These are phyloP conservation scores for Lolium perenne DNA, from an alignment of 176 grass and related monocot genomes.

Conservation along the genomic window DNA sequence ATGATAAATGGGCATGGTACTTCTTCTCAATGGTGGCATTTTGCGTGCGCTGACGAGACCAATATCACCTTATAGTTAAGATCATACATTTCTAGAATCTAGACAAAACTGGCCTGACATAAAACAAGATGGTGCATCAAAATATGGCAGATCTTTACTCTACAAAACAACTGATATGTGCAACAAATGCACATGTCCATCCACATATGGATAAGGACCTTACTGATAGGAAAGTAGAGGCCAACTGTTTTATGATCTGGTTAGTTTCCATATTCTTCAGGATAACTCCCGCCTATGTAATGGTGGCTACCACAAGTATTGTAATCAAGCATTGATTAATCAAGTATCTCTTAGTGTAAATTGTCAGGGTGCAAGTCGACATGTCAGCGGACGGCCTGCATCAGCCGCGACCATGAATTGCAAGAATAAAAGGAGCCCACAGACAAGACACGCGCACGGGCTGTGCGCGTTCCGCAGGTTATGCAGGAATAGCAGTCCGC, in stretches of 20 bases:
- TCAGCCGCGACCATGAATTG: no score
- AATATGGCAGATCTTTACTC: conserved; percentile 19
- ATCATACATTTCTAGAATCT: not conserved
- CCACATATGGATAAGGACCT: not conserved
- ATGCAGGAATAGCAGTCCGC: no score
- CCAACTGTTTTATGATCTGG: not conserved
- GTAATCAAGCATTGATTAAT: not conserved
- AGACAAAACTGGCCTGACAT: not conserved
- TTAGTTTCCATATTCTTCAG: not conserved
- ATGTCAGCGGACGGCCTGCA: no score
- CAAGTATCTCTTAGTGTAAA: conserved; percentile 1
- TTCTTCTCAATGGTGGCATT: not conserved
- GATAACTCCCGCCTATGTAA: not conserved
- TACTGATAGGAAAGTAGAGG: not conserved
- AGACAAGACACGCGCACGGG: no score
- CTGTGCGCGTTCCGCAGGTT: no score
- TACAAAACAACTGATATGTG: not conserved
- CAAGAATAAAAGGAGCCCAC: no score
- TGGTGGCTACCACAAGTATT: not conserved
- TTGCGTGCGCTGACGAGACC: not conserved
- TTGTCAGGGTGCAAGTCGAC: no score
- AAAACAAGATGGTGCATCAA: conserved; percentile 16
- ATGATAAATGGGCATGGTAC: conserved; percentile 7
- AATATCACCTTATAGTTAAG: not conserved
- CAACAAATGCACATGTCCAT: no score